Conservation (phyloP, 495 filamentous ascomycete species). For the Daldinia vernicosa region DNA sequence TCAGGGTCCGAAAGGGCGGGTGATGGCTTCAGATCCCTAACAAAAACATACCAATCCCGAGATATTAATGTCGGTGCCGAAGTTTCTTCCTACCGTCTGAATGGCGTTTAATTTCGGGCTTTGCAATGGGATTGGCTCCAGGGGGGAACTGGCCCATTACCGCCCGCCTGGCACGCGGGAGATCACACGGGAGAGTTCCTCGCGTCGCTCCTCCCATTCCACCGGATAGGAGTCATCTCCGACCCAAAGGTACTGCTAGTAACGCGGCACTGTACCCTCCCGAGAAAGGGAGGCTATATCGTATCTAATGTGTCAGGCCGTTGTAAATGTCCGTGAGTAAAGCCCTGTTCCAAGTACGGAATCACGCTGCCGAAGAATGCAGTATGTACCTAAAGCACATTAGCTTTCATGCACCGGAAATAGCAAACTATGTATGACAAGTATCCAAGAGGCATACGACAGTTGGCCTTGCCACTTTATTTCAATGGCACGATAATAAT, state of each 20-base stretch:
- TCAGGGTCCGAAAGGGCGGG: constrained; percentile 21
- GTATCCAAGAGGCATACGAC: not conserved
- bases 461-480: constrained; percentile 16
- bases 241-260: constrained; percentile 3
- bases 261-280: constrained; percentile 9
- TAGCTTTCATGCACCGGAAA: constrained; percentile 27
- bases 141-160: constrained; percentile 17
- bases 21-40: constrained; percentile 32
- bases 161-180: constrained; percentile 24
- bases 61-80: constrained; percentile 15
- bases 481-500: constrained; percentile 14
- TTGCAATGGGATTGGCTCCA: constrained; percentile 16
- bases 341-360: constrained; percentile 21
- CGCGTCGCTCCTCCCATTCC: constrained; percentile 27
- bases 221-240: constrained; percentile 20
- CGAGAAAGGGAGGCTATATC: constrained; percentile 20
- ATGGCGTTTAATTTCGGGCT: constrained; percentile 14
- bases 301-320: constrained; percentile 16
- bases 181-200: constrained; percentile 2
- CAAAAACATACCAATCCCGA: constrained; percentile 19
- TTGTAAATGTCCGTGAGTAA: constrained; percentile 23
- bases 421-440: constrained; percentile 14
- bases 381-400: not conserved
- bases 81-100: constrained; percentile 3
- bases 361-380: constrained; percentile 22